These are phyloP conservation scores for Fusarium nurragi DNA, from an alignment of 2,329 filamentous ascomycete species.

Conservation along the genomic window DNA sequence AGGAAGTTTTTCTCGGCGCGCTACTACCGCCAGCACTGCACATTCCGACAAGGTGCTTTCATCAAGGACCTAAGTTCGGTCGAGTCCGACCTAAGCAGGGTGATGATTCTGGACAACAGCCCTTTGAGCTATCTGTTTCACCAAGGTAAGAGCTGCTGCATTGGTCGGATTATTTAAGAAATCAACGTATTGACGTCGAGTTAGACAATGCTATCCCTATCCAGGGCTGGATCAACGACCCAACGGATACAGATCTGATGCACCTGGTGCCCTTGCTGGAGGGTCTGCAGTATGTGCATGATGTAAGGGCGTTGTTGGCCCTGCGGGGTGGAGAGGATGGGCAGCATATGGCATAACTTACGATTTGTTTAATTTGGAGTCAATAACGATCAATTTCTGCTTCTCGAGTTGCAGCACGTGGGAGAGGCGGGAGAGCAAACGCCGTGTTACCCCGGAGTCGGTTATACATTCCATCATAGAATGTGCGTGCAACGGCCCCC, in stretches of 20 bases:
- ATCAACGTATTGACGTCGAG: conserved; percentile 11
- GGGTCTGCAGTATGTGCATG: conserved; percentile 94
- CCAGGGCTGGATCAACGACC: conserved; percentile 99
- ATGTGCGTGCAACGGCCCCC: too few relatives aligned
- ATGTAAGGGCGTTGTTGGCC: conserved; percentile 90
- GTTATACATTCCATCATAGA: not conserved
- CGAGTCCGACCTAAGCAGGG: conserved; percentile 95
- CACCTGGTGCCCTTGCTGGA: conserved; percentile 93
- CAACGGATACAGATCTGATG: conserved; percentile 93
- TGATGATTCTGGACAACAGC: conserved; percentile 99
- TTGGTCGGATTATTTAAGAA: not conserved
- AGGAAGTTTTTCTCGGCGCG: conserved; percentile 94
- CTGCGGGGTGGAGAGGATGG: conserved; percentile 86
- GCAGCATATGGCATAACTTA: conserved; percentile 60
- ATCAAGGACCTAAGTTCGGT: conserved; percentile 98
- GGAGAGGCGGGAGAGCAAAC: conserved; percentile 20
- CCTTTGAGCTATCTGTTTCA: conserved; percentile 99
- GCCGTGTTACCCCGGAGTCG: not conserved
- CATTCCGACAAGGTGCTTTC: conserved; percentile 92
- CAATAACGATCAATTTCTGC: conserved; percentile 26
- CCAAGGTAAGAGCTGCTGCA: conserved; percentile 73
- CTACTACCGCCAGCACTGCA: conserved; percentile 98
- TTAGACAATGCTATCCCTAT: conserved; percentile 98
- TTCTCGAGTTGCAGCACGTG: conserved; percentile 21
- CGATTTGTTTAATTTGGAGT: conserved; percentile 22